Percentiles rank a stretch among this genome's conserved stretches.
Conservation (phyloP, 2,329 filamentous ascomycete genomes). For the Pestalotiopsis sp. region DNA sequence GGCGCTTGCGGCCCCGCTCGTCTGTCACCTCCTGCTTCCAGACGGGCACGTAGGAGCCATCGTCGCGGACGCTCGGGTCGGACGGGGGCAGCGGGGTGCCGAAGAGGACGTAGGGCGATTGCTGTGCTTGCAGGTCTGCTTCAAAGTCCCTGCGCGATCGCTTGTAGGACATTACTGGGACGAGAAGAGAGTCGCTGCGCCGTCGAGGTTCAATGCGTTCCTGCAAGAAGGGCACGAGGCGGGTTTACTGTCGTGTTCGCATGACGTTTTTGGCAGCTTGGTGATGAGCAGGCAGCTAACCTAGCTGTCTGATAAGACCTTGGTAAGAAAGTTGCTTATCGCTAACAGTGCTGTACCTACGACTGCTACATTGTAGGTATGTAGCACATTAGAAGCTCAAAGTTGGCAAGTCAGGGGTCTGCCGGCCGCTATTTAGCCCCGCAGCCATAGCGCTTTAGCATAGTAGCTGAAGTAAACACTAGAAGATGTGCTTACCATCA, state of each 20-base stretch:
- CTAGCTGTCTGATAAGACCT: background rate
- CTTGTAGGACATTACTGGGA: slow-evolving; percentile 74
- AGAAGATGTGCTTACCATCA: background rate
- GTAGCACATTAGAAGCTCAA: background rate
- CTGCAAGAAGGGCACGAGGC: background rate
- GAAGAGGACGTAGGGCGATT: slow-evolving; percentile 76
- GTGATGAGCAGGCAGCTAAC: background rate
- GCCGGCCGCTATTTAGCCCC: background rate
- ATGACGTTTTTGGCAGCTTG: background rate
- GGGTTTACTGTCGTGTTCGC: background rate
- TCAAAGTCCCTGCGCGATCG: slow-evolving; percentile 79
- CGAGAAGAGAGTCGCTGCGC: background rate
- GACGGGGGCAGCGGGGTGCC: slow-evolving; percentile 82
- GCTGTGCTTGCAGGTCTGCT: slow-evolving; percentile 65
- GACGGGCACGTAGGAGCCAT: slow-evolving; percentile 89
- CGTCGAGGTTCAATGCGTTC: background rate
- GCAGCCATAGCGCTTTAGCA: background rate
- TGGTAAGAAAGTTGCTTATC: background rate
- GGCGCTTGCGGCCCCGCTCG: slow-evolving; percentile 83
- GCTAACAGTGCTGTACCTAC: background rate
- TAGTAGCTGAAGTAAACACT: background rate
- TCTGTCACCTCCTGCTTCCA: slow-evolving; percentile 99
- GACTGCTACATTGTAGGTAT: too few species aligned
- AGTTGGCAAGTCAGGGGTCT: background rate
- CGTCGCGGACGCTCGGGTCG: slow-evolving; percentile 77